A percentile compares a stretch with the other conserved stretches of the same genome.
Evolutionary conservation across 768 basidiomycete genomes (phyloP).

Genomic region (Suillus subluteus): DNA sequence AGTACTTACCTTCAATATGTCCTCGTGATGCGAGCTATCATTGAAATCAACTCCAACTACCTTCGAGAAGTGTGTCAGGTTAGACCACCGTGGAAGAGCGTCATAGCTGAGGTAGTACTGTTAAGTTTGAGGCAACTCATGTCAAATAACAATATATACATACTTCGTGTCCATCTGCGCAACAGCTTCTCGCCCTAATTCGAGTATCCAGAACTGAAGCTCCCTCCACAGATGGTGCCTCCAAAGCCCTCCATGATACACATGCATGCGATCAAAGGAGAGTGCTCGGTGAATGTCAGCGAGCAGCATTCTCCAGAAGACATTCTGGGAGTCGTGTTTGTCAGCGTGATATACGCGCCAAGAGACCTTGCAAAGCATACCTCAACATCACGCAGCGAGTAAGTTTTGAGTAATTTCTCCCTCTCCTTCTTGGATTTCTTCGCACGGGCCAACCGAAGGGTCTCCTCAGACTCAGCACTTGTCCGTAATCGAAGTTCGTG

Average conservation of each 20-base stretch:
- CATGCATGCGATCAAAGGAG: conserved; percentile 19
- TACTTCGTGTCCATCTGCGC: not conserved
- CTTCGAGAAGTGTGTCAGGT: conserved; percentile 6
- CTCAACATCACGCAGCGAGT: conserved; percentile 6
- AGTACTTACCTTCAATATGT: conserved; percentile 6
- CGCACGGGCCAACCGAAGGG: not conserved
- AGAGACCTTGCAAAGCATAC: not conserved
- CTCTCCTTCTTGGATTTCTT: conserved; percentile 1
- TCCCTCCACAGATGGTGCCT: conserved; percentile 16
- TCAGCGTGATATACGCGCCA: not conserved
- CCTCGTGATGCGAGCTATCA: not conserved
- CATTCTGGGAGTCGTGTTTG: not conserved
- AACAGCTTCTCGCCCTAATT: conserved; percentile 1
- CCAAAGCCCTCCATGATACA: conserved; percentile 17
- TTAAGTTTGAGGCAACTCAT: not conserved
- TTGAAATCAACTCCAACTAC: conserved; percentile 7
- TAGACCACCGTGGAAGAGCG: conserved; percentile 6
- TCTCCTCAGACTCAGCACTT: not conserved
- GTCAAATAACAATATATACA: not conserved
- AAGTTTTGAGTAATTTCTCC: conserved; percentile 6
- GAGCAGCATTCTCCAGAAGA: not conserved
- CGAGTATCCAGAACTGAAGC: conserved; percentile 1
- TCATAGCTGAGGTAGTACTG: conserved; percentile 6
- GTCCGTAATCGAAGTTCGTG: not conserved
- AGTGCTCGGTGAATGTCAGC: conserved; percentile 14